Evolutionary conservation across 768 basidiomycete species (phyloP), one percentile per base, ranked within the genome.

Genomic region (Hygrophorus russula): DNA sequence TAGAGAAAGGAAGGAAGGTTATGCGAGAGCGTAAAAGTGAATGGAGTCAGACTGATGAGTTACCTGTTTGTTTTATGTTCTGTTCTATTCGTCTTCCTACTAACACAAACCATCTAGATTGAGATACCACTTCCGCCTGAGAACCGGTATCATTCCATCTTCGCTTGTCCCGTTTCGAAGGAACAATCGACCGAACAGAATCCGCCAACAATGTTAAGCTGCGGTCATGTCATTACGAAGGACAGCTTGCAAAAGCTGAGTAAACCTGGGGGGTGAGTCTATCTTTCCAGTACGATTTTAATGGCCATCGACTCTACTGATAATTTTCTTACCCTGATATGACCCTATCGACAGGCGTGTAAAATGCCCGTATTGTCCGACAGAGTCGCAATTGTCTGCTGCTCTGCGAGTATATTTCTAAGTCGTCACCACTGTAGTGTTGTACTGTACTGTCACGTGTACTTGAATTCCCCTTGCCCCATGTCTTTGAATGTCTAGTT

Each of bases 161-260:
- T 99, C 59, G 82, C 91, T 37, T 99, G 96, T 60, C 89, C 96
- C 0, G 96, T 99, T 15, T 94, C 91, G 7, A 98, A 97, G 63
- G 94, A 98, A 55, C 94, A 96, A 63, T 81, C 91, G 17, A 93
- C 88, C 3, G 84, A 89, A 41, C 61, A 72, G 46, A 99, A 99
- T 59, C 96, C 92, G 7, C 94, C 96, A 0, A 96, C 96, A 90
- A 93, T 97, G 86, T 83, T 99, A 71, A 65, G 68, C 3, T 98
- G 96, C 58, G 96, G 94, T 2, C 96, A 99, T 62, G 92, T 96
- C 30, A 81, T 99, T 36, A 82, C 89, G 1, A 84, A 84, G 57
- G 94, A 97, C 54, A 94, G 88, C 59, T 64, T 98, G 49, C 77
- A 78, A 49, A 89, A 92, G 59, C 66, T 99, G 36, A 82, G 85